Percentiles rank a stretch among this genome's conserved stretches.
These are phyloP conservation scores for Recurvomyces mirabilis DNA, from an alignment of 495 filamentous ascomycete species.

Conservation along the genomic window DNA sequence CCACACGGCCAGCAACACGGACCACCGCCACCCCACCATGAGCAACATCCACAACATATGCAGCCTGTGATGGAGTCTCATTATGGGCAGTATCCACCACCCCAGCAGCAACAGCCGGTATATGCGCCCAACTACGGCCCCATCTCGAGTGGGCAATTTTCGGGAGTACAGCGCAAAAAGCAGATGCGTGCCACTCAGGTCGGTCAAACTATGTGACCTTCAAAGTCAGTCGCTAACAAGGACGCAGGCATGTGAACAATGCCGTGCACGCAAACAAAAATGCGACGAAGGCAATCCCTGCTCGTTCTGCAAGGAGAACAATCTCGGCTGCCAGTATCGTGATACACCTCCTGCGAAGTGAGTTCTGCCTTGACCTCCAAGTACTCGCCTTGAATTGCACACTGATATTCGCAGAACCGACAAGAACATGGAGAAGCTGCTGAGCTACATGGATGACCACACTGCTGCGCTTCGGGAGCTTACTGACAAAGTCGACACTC, in stretches of 20 bases:
- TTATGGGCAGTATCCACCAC: constrained; percentile 1
- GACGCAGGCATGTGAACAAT: constrained; percentile 57
- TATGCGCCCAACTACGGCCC: constrained; percentile 13
- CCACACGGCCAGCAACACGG: background rate
- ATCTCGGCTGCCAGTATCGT: constrained; percentile 50
- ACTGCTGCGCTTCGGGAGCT: constrained; percentile 26
- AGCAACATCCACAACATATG: constrained; percentile 10
- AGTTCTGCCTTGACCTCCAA: too few relatives aligned
- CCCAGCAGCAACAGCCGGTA: constrained; percentile 7
- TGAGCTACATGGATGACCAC: constrained; percentile 30
- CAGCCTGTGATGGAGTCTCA: constrained; percentile 8
- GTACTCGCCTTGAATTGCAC: too few relatives aligned
- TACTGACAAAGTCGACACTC: constrained; percentile 4
- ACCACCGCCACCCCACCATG: constrained; percentile 6
- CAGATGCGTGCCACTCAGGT: constrained; percentile 31
- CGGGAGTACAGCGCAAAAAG: constrained; percentile 23
- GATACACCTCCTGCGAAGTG: constrained; percentile 59
- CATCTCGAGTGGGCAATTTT: background rate
- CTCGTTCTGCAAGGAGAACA: constrained; percentile 41
- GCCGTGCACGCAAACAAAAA: constrained; percentile 58
- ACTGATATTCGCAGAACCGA: constrained; percentile 31
- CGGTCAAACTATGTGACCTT: background rate
- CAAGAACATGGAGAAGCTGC: constrained; percentile 30
- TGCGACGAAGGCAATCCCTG: constrained; percentile 48
- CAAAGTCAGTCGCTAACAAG: background rate